Evolutionary conservation across 768 basidiomycete species (phyloP).

Genomic region (Boletus huronensis): DNA sequence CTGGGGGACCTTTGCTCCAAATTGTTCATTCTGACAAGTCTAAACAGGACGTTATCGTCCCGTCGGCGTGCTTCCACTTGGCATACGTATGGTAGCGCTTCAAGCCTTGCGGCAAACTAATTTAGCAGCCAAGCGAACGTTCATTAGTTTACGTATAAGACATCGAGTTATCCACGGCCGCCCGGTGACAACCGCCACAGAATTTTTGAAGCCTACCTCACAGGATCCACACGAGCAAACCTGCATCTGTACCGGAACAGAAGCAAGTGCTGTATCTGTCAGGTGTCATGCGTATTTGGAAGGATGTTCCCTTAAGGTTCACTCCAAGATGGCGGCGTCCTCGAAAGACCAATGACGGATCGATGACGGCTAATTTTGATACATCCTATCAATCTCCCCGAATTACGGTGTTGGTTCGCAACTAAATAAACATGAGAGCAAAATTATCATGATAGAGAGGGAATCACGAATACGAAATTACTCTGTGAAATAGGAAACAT

Average conservation of each 20-base stretch:
- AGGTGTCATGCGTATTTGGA: not conserved
- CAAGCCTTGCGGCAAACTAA: not conserved
- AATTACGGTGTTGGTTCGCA: conserved; percentile 3
- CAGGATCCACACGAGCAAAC: conserved; percentile 1
- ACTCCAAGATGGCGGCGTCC: not conserved
- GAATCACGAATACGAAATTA: conserved; percentile 10
- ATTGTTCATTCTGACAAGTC: not conserved
- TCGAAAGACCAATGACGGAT: not conserved
- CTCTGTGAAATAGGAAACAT: conserved; percentile 6
- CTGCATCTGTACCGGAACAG: not conserved
- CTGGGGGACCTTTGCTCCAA: not conserved
- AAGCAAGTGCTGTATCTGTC: not conserved
- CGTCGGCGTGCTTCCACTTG: not conserved
- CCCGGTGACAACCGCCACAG: not conserved
- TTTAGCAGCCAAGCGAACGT: conserved; percentile 1
- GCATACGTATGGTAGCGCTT: not conserved
- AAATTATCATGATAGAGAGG: conserved; percentile 9
- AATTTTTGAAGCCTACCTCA: conserved; percentile 1
- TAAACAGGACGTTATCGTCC: not conserved
- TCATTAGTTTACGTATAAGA: conserved; percentile 1
- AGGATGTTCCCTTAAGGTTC: not conserved
- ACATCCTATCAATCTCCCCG: conserved; percentile 18
- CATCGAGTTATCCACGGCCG: not conserved
- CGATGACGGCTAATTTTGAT: conserved; percentile 6
- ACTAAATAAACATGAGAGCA: conserved; percentile 8